These are phyloP conservation scores for Zalaria obscura DNA, from an alignment of 2,329 filamentous ascomycete genomes.

Conservation along the genomic window DNA sequence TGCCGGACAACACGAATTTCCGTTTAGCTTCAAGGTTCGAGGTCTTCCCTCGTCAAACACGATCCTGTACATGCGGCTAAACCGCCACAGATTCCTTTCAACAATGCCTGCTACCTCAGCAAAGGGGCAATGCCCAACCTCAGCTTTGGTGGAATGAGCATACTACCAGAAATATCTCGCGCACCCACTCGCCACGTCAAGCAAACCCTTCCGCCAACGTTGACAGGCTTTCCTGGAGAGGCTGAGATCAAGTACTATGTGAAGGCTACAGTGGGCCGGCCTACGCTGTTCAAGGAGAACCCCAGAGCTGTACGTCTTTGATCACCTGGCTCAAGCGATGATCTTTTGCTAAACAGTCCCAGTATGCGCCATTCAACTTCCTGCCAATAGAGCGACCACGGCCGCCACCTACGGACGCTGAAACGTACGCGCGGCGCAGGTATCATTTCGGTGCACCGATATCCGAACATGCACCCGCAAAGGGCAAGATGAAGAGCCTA, in stretches of 20 bases:
- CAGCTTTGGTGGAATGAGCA: conserved; percentile 24
- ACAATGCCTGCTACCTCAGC: conserved; percentile 50
- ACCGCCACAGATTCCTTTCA: conserved; percentile 40
- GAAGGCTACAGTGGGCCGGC: conserved; percentile 88
- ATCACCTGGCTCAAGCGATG: background rate
- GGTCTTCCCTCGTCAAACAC: background rate
- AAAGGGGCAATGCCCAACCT: conserved; percentile 26
- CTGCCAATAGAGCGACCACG: conserved; percentile 85
- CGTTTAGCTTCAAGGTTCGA: conserved; percentile 63
- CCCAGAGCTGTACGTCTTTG: conserved; percentile 42
- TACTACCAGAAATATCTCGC: conserved; percentile 26
- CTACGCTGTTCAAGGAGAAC: conserved; percentile 81
- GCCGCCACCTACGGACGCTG: conserved; percentile 50
- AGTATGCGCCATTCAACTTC: conserved; percentile 57
- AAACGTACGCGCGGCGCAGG: conserved; percentile 68
- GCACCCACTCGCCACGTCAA: conserved; percentile 54
- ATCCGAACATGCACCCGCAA: conserved; percentile 12
- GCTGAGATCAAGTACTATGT: conserved; percentile 90
- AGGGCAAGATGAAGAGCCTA: conserved; percentile 41
- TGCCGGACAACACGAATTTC: conserved; percentile 59
- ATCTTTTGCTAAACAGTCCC: background rate
- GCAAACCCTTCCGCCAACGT: conserved; percentile 73
- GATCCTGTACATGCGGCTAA: background rate
- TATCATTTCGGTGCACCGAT: conserved; percentile 38
- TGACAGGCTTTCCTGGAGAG: conserved; percentile 73